Conservation (phyloP, 495 filamentous ascomycete genomes). For the Apiosordaria backusii region DNA sequence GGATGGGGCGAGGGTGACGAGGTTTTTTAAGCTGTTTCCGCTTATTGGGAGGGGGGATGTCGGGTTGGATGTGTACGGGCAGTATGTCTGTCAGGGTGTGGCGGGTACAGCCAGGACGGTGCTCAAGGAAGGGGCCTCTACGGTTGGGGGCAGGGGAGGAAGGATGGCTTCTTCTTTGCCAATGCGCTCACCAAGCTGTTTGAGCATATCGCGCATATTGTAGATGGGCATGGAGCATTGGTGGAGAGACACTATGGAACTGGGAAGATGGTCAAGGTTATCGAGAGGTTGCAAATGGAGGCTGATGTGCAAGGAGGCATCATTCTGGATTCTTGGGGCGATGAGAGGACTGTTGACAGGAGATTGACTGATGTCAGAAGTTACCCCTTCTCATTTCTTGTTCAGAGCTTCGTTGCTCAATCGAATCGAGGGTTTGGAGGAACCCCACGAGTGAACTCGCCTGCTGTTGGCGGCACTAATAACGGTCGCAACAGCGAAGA, state of each 20-base stretch:
- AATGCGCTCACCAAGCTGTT: slow-evolving; percentile 88
- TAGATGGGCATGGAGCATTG: slow-evolving; percentile 82
- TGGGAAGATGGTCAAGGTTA: slow-evolving; percentile 92
- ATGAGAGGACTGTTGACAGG: slow-evolving; percentile 78
- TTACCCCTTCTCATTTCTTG: slow-evolving; percentile 94
- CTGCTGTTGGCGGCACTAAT: slow-evolving; percentile 55
- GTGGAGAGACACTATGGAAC: slow-evolving; percentile 91
- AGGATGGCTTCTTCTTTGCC: slow-evolving; percentile 83
- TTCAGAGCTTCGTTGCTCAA: slow-evolving; percentile 83
- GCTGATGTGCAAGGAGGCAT: slow-evolving; percentile 98
- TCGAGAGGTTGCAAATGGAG: slow-evolving; percentile 88
- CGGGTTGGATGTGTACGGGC: slow-evolving; percentile 89
- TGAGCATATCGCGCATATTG: slow-evolving; percentile 94
- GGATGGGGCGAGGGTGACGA: slow-evolving; percentile 82
- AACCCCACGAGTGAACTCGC: slow-evolving; percentile 57
- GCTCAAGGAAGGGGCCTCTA: slow-evolving; percentile 55
- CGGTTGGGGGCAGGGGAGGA: slow-evolving; percentile 48
- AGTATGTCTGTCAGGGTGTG: slow-evolving; percentile 92
- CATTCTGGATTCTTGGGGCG: slow-evolving; percentile 89
- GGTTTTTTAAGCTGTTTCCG: slow-evolving; percentile 97
- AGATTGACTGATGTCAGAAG: slow-evolving; percentile 91
- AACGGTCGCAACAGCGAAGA: slow-evolving; percentile 63
- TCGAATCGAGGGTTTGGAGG: slow-evolving; percentile 54
- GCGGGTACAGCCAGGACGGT: slow-evolving; percentile 75
- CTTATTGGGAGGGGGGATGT: slow-evolving; percentile 86